These are phyloP conservation scores for Dendrobium chrysotoxum DNA, from an alignment of 106 monocot genomes.

Conservation along the genomic window DNA sequence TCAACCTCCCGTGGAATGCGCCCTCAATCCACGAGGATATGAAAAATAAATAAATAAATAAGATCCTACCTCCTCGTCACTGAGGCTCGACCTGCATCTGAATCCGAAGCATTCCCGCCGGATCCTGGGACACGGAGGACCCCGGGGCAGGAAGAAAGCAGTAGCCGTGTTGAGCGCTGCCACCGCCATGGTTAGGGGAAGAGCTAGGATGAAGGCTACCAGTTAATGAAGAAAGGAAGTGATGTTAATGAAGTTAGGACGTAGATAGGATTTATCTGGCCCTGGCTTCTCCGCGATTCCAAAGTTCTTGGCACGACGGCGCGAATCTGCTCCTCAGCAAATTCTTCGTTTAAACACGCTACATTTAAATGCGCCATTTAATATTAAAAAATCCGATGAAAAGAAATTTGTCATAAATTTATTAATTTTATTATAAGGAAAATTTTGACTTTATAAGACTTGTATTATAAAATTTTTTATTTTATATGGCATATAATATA, in stretches of 20 bases:
- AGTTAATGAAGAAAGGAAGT: neutral
- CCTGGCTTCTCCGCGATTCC: conserved; percentile 14
- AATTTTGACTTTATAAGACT: too few species aligned
- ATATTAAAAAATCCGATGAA: too few species aligned
- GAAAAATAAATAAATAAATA: neutral
- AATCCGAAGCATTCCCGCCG: conserved; percentile 14
- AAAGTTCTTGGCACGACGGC: neutral
- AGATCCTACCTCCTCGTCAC: conserved; percentile 40
- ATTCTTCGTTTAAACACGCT: too few species aligned
- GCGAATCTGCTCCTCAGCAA: neutral
- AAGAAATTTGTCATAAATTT: too few species aligned
- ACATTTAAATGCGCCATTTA: too few species aligned
- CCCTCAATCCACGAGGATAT: neutral
- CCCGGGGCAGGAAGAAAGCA: conserved; percentile 12
- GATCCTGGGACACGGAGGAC: conserved; percentile 3
- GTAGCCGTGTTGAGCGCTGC: conserved; percentile 17
- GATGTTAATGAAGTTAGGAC: too few species aligned
- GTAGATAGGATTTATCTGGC: conserved; percentile 69
- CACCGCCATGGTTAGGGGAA: conserved; percentile 30
- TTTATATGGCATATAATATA: too few species aligned
- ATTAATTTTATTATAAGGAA: too few species aligned
- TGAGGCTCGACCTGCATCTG: conserved; percentile 22
- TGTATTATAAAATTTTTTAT: too few species aligned
- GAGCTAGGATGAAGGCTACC: conserved; percentile 18
- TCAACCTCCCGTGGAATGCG: too few species aligned